A percentile compares a stretch with the other conserved stretches of the same genome.
These are phyloP conservation scores for Casuarina glauca DNA, from an alignment of 306 rosid genomes.

Conservation along the genomic window DNA sequence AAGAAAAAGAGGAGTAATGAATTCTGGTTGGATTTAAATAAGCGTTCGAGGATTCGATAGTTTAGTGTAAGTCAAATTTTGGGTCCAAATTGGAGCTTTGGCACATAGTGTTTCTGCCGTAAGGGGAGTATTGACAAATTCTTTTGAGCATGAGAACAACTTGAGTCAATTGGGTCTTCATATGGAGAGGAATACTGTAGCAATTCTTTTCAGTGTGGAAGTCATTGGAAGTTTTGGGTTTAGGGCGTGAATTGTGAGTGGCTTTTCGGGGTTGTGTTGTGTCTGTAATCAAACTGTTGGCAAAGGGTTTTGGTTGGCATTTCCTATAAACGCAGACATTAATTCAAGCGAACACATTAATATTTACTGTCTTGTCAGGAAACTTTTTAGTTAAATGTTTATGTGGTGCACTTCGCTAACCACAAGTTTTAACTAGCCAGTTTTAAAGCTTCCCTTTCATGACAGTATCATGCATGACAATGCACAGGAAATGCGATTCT, in stretches of 20 bases:
- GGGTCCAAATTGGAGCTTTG: neutral
- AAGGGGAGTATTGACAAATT: neutral
- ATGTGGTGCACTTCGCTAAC: neutral
- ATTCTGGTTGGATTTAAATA: neutral
- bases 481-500: neutral
- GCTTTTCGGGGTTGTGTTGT: neutral
- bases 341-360: neutral
- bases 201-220: no score
- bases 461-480: neutral
- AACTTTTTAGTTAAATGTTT: neutral
- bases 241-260: neutral
- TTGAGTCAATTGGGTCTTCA: no score
- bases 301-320: neutral
- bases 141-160: neutral
- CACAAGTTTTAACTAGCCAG: neutral
- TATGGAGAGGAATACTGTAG: no score
- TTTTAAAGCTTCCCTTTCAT: neutral
- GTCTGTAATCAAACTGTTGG: neutral
- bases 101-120: neutral
- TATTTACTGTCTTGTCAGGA: neutral
- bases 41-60: neutral
- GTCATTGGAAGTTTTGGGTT: neutral
- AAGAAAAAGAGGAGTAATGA: neutral
- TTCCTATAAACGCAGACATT: neutral
- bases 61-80: neutral